Percentiles rank a stretch among this genome's conserved stretches.
These are phyloP conservation scores for Salicornia ramosissima DNA, from an alignment of 148 eudicot genomes.

Conservation along the genomic window DNA sequence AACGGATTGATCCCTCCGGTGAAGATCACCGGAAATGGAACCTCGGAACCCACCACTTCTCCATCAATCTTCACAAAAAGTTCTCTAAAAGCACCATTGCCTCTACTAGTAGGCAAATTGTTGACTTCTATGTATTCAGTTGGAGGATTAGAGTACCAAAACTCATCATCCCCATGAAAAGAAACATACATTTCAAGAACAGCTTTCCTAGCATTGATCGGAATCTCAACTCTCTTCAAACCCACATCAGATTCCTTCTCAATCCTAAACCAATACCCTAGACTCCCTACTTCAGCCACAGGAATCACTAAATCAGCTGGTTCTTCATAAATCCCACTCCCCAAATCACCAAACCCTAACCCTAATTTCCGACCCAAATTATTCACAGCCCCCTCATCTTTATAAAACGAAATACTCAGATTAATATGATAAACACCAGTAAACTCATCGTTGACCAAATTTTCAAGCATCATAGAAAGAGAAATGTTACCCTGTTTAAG, in stretches of 20 bases:
- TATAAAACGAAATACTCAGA: conserved; percentile 45
- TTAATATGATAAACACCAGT: conserved; percentile 60
- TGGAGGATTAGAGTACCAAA: conserved; percentile 91
- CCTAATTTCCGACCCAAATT: conserved; percentile 27
- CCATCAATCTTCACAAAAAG: conserved; percentile 64
- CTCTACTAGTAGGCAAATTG: conserved; percentile 43
- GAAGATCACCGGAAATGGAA: conserved; percentile 81
- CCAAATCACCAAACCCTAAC: conserved; percentile 14
- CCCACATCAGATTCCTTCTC: conserved; percentile 34
- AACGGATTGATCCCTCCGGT: conserved; percentile 85
- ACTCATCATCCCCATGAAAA: conserved; percentile 84
- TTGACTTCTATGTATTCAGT: conserved; percentile 50
- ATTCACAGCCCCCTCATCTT: not conserved
- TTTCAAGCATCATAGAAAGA: conserved; percentile 75
- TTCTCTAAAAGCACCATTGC: conserved; percentile 67
- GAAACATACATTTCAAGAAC: conserved; percentile 78
- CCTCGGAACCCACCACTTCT: conserved; percentile 42
- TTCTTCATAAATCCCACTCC: conserved; percentile 24
- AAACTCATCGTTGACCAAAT: conserved; percentile 48
- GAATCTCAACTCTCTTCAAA: conserved; percentile 39
- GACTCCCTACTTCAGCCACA: conserved; percentile 31
- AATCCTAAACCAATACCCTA: conserved; percentile 76
- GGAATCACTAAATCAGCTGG: conserved; percentile 90
- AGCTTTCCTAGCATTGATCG: conserved; percentile 45
- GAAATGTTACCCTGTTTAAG: conserved; percentile 31